Conservation (phyloP, 2,329 filamentous ascomycete genomes). For the Ophiostoma tasmaniense region DNA sequence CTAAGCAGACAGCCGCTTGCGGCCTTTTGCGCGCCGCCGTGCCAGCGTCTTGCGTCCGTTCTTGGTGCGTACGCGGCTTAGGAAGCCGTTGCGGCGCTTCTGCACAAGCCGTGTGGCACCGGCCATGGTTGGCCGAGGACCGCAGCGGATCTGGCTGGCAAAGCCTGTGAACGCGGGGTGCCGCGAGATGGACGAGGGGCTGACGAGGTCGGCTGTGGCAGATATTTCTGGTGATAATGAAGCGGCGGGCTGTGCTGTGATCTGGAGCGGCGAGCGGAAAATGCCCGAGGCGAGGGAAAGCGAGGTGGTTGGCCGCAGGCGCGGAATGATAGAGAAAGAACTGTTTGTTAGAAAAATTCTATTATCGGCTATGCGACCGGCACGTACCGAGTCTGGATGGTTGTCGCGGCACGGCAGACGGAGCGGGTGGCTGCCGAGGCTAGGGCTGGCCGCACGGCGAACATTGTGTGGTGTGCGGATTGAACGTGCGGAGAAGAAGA, state of each 20-base stretch:
- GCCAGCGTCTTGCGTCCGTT: constrained; percentile 45
- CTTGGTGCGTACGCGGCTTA: constrained; percentile 41
- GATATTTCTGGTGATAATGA: constrained; percentile 20
- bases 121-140: constrained; percentile 50
- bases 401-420: not conserved
- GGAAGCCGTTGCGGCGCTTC: constrained; percentile 52
- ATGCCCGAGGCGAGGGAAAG: constrained; percentile 15
- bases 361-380: not conserved
- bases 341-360: constrained; percentile 19
- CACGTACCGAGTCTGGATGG: constrained; percentile 13
- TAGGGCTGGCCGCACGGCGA: constrained; percentile 11
- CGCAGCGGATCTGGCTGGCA: constrained; percentile 46
- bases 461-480: constrained; percentile 4
- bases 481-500: not conserved
- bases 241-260: constrained; percentile 4
- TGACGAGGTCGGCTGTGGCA: constrained; percentile 35
- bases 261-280: constrained; percentile 14
- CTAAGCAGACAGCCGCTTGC: constrained; percentile 35
- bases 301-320: constrained; percentile 17
- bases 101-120: constrained; percentile 46
- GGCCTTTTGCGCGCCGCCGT: constrained; percentile 45
- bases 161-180: constrained; percentile 42
- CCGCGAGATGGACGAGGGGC: constrained; percentile 38
- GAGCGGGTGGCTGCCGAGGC: constrained; percentile 8
- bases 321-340: constrained; percentile 24